Conservation (phyloP, 176 grass and related monocot species). For the Musa acuminata region DNA sequence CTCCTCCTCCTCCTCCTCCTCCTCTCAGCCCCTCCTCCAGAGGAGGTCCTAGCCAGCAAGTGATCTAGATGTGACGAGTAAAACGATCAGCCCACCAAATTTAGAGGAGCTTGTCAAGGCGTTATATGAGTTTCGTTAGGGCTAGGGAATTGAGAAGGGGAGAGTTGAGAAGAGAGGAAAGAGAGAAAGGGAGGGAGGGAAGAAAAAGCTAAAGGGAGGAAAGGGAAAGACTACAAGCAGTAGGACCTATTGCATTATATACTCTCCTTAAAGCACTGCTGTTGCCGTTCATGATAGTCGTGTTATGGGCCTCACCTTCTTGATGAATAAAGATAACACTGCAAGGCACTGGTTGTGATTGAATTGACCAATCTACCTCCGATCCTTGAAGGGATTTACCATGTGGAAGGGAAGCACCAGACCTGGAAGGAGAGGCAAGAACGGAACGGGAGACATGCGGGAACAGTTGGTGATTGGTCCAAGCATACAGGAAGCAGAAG, state of each 20-base stretch:
- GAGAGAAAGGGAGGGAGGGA: slow-evolving; percentile 10
- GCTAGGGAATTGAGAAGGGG: slow-evolving; percentile 24
- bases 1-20: no score
- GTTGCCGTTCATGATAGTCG: background rate
- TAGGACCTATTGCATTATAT: slow-evolving; percentile 14
- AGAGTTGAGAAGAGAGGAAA: slow-evolving; percentile 2
- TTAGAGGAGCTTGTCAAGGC: background rate
- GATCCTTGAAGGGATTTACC: background rate
- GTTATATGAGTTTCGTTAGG: slow-evolving; percentile 22
- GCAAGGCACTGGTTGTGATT: background rate
- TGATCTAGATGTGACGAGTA: background rate
- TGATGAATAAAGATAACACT: background rate
- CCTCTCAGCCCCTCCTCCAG: background rate
- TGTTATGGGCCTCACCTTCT: background rate
- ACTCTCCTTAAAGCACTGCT: background rate
- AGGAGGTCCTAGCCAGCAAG: background rate
- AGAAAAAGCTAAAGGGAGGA: slow-evolving; percentile 23
- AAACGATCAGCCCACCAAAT: background rate
- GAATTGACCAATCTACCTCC: background rate
- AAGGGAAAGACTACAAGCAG: slow-evolving; percentile 24
- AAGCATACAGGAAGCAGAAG: background rate
- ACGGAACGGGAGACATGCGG: background rate
- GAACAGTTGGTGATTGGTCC: background rate
- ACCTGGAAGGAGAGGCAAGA: background rate
- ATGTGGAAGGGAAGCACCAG: background rate